Conservation (phyloP, 1,284 basidiomycete genomes). For the Naganishia cerealis region DNA sequence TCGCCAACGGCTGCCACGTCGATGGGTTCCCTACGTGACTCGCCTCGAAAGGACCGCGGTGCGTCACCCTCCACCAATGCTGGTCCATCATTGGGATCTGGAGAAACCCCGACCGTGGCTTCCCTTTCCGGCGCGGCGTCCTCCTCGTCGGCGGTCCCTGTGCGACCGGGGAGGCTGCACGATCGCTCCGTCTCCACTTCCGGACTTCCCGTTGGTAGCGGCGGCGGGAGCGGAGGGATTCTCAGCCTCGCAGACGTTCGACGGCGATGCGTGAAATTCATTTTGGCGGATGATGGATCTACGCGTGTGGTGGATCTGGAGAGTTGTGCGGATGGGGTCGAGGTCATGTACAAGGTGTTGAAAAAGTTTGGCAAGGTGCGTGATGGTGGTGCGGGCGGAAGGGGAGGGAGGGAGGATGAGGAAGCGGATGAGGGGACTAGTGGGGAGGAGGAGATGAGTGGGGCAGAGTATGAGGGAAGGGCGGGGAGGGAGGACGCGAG, state of each 20-base stretch:
- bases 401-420: conserved; percentile 57
- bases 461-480: conserved; percentile 60
- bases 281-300: conserved; percentile 71
- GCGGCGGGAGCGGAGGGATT: conserved; percentile 36
- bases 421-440: conserved; percentile 51
- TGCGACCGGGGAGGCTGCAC: conserved; percentile 39
- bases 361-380: conserved; percentile 77
- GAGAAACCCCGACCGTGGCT: too few species aligned
- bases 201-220: conserved; percentile 42
- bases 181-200: conserved; percentile 48
- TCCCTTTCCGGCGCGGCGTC: neutral
- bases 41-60: conserved; percentile 20
- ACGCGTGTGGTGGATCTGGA: conserved; percentile 76
- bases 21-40: conserved; percentile 23
- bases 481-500: conserved; percentile 58
- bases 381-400: conserved; percentile 37
- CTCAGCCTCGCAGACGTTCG: conserved; percentile 74
- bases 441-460: conserved; percentile 59
- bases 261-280: conserved; percentile 79
- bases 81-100: neutral
- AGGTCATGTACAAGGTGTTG: conserved; percentile 79
- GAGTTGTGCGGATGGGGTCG: conserved; percentile 73
- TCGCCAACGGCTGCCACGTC: conserved; percentile 24
- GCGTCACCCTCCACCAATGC: neutral
- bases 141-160: neutral